Evolutionary conservation across 2,329 filamentous ascomycete species (phyloP), one percentile per base, ranked within the genome.

Genomic region (Myriosclerotinia duriaeana): DNA sequence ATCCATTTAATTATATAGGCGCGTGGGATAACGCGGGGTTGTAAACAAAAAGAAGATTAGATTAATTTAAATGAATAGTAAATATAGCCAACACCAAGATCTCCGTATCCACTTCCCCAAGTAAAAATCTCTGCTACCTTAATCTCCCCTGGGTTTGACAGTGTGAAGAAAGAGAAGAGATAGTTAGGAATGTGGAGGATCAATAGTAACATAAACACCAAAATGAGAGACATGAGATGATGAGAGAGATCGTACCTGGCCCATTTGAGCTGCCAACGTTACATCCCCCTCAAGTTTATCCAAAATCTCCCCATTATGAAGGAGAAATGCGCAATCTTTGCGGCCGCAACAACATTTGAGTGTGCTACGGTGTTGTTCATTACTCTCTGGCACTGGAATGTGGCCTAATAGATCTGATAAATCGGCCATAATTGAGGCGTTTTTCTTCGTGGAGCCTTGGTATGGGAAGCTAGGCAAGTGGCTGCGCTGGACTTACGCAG

Each of bases 241-340:
- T 12, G 17, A 11, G 44, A 11, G 44, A 48, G 8, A 63, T 86
- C 91, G 77, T 89, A 97, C 94, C 90, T 97, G 91, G 71, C 95
- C 95, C 74, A 97, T 85, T 76, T 90, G 85, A 59, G 93, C 95
- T 52, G 95, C 95, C 63, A 87, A 92, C 73, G 89, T 88, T 64
- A 97, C 90, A 80, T 97, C 92, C 73, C 89, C 90, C 79, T 98
- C 94, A 71, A 98, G 84, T 69, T 86, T 89, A 72, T 92, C 88
- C 56, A 98, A 83, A 69, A 92, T 83, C 55, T 85, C 83, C 77
- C 88, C 89, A 79, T 94, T 97, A 79, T 93, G 89, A 78, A 86
- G 87, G 69, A 97, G 84, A 76, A 90, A 92, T 72, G 88, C 85
- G 78, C 94, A 98, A 74, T 92, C 88, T 69, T 82, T 77, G 71